These are phyloP conservation scores for Filosporella fistucella DNA, from an alignment of 495 filamentous ascomycete species.

Conservation along the genomic window DNA sequence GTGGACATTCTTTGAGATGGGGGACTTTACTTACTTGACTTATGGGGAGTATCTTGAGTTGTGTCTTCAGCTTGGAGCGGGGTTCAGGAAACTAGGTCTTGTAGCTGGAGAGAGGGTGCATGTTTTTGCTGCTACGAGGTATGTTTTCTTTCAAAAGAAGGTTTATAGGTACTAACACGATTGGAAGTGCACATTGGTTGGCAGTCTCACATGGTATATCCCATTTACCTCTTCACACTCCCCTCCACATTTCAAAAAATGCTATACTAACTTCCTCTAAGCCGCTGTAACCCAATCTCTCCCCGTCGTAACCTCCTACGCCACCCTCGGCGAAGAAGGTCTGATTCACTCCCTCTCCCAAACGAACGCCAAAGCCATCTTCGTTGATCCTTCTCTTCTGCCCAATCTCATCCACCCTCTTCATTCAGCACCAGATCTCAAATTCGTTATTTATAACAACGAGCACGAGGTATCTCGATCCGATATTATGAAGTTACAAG, in stretches of 20 bases:
- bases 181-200: constrained; percentile 66
- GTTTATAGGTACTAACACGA: neutral
- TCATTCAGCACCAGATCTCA: constrained; percentile 67
- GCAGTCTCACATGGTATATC: constrained; percentile 53
- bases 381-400: constrained; percentile 79
- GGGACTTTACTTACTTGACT: constrained; percentile 52
- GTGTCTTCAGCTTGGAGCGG: constrained; percentile 47
- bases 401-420: constrained; percentile 76
- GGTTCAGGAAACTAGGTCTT: constrained; percentile 52
- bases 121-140: constrained; percentile 59
- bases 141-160: neutral
- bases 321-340: constrained; percentile 90
- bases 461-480: constrained; percentile 61
- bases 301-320: constrained; percentile 92
- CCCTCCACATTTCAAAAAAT: neutral
- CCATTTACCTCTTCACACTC: too few species aligned
- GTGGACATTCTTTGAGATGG: constrained; percentile 64
- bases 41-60: constrained; percentile 55
- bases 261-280: neutral
- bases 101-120: constrained; percentile 44
- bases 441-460: constrained; percentile 82
- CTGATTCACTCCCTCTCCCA: constrained; percentile 82
- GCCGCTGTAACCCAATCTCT: constrained; percentile 79
- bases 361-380: constrained; percentile 83
- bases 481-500: constrained; percentile 73